Percentiles rank a stretch among this genome's conserved stretches.
phyloP scores from a whole-genome alignment of 306 rosid genomes.

The Corylus avellana region DNA sequence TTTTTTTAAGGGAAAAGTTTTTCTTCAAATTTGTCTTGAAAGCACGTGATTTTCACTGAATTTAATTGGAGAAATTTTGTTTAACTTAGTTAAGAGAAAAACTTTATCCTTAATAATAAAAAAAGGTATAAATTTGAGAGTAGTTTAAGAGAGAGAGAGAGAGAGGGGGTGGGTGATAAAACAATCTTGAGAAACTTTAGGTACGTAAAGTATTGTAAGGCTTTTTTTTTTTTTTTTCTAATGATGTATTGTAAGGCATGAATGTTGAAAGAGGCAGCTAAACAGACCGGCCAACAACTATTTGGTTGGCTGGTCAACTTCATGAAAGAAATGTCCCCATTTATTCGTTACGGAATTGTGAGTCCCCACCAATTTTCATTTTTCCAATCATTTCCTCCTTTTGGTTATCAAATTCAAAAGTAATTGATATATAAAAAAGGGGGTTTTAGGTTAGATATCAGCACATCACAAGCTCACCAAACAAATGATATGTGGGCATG shows the following conservation, averaged over 20 bases:
- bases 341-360: conserved; percentile 38
- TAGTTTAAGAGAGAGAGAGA: too few relatives aligned
- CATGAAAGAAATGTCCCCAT: conserved; percentile 39
- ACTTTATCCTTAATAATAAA: too few relatives aligned
- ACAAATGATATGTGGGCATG: conserved; percentile 18
- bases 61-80: too few relatives aligned
- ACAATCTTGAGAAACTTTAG: not conserved
- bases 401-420: conserved; percentile 9
- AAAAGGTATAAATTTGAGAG: too few relatives aligned
- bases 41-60: too few relatives aligned
- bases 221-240: not conserved
- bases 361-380: conserved; percentile 47
- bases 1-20: too few relatives aligned
- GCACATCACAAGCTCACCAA: conserved; percentile 21
- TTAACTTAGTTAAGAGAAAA: too few relatives aligned
- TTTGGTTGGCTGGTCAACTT: conserved; percentile 66
- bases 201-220: not conserved
- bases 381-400: conserved; percentile 28
- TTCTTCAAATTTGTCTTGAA: too few relatives aligned
- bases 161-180: not conserved
- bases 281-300: conserved; percentile 51
- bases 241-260: not conserved
- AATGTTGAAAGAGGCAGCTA: conserved; percentile 38
- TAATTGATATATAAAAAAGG: not conserved
- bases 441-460: conserved; percentile 50